Base-by-base conservation (phyloP, 2,329 filamentous ascomycete genomes). In the Dothiorella sarmentorum region DNA sequence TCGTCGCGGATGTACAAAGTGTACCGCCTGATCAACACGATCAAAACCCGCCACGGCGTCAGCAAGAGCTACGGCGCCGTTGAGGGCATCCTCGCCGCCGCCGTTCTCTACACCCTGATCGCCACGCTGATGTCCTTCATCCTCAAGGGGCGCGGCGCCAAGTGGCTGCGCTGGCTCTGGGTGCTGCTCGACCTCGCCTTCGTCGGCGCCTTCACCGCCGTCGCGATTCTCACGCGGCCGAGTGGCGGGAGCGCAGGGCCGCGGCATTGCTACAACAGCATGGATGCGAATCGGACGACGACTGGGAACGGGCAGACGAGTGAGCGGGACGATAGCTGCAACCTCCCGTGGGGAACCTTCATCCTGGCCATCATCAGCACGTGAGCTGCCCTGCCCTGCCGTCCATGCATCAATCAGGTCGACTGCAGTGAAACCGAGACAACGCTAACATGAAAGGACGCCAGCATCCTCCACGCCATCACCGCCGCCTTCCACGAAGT, bases 31-130 rank as follows among this genome's bases (percentile, higher is more conserved):
- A 66, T 69, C 60, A 71, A 68, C 63, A 66, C 53, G 27, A 66
- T 69, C 63, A 70, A 68, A 47, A 63, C 62, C 1, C 63, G 35
- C 9, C 62, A 65, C 20, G 67, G 67, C 22, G 61, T 72, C n/a
- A 63, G 66, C 24, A 51, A 67, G 18, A 68, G 72, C 35, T 73
- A 71, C 43, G 69, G 72, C 22, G 73, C 76, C 17, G 76, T 78
- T 35, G 75, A 78, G 63, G 75, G 75, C 56, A 78, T 78, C 45
- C 71, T 78, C 20, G 72, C 75, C 9, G 76, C 76, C 4, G 76
- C 76, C 4, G 71, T 76, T 11, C 62, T 74, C 6, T 78, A 79
- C 67, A 77, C 73, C 0, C 63, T 78, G 45, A 62, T 75, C 60
- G 65, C 68, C 42, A 74, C 69, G 57, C 43, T 75, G 4, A 52